These are phyloP conservation scores for Ophiostoma pallidulum DNA, from an alignment of 2,329 filamentous ascomycete species.

Conservation along the genomic window DNA sequence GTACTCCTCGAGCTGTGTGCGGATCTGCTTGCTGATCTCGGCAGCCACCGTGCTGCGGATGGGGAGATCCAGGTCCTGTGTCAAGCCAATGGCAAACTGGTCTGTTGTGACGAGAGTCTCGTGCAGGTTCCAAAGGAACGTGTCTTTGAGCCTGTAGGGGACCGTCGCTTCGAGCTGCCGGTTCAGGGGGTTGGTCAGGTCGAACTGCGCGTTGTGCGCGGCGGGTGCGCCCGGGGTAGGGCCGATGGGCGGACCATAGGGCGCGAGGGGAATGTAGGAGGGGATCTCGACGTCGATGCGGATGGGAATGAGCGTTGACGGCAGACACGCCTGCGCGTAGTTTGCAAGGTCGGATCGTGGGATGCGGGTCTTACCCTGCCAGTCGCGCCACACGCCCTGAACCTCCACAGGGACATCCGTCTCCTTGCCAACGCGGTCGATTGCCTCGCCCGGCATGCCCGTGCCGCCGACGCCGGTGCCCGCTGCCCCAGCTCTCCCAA, in stretches of 20 bases:
- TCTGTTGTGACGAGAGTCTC: constrained; percentile 91
- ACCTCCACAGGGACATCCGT: constrained; percentile 67
- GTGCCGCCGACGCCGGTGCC: not conserved
- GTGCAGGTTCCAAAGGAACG: constrained; percentile 97
- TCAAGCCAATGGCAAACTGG: constrained; percentile 82
- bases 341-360: constrained; percentile 50
- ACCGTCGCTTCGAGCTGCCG: constrained; percentile 69
- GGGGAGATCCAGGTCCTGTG: constrained; percentile 87
- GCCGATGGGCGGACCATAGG: constrained; percentile 16
- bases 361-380: constrained; percentile 68
- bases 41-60: constrained; percentile 58
- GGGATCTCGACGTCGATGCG: constrained; percentile 92
- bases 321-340: constrained; percentile 61
- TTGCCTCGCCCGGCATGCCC: constrained; percentile 35
- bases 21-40: constrained; percentile 88
- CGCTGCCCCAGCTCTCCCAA: constrained; percentile 48
- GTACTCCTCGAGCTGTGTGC: constrained; percentile 91
- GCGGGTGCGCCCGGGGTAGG: constrained; percentile 39
- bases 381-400: constrained; percentile 88
- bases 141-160: constrained; percentile 81
- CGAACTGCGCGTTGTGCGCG: constrained; percentile 52
- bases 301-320: constrained; percentile 86
- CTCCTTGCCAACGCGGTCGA: constrained; percentile 77
- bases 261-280: constrained; percentile 53
- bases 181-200: constrained; percentile 69